A percentile compares a stretch with the other conserved stretches of the same genome.
Evolutionary conservation across 2,329 filamentous ascomycete species (phyloP).

Genomic region (Leptographium flavum): DNA sequence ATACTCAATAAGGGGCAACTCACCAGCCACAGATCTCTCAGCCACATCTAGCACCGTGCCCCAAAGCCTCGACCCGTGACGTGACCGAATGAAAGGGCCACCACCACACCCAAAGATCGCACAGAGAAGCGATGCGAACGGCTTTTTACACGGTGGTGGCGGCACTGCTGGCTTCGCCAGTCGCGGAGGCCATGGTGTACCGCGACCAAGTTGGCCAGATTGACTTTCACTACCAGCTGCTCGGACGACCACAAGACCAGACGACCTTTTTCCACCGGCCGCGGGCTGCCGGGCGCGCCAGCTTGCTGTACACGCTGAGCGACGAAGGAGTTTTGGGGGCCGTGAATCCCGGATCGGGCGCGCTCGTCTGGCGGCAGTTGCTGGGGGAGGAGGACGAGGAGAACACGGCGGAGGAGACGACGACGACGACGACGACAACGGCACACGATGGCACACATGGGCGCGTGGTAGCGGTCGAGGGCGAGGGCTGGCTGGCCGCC

Average conservation of each 20-base stretch:
- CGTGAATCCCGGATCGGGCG: constrained; percentile 75
- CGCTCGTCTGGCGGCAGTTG: constrained; percentile 73
- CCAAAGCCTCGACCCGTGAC: no score
- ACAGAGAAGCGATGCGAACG: not conserved
- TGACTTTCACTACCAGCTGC: constrained; percentile 83
- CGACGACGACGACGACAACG: constrained; percentile 23
- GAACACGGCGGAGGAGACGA: constrained; percentile 18
- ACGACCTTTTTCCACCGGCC: constrained; percentile 94
- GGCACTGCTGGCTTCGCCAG: constrained; percentile 14
- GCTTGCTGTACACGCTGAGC: constrained; percentile 80
- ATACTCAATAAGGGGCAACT: no score
- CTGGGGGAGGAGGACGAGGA: constrained; percentile 33
- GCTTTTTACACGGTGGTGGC: not conserved
- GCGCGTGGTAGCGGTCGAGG: constrained; percentile 56
- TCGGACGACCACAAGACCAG: constrained; percentile 67
- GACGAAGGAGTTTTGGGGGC: constrained; percentile 74
- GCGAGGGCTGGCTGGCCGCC: constrained; percentile 62
- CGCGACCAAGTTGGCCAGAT: constrained; percentile 80
- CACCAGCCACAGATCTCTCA: no score
- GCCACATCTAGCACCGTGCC: no score
- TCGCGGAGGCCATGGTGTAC: constrained; percentile 53
- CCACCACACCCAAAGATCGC: no score
- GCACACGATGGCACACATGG: constrained; percentile 27
- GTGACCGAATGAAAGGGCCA: no score
- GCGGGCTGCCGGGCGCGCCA: constrained; percentile 66